phyloP scores from a whole-genome alignment of 306 rosid genomes.

The Cercis canadensis region DNA sequence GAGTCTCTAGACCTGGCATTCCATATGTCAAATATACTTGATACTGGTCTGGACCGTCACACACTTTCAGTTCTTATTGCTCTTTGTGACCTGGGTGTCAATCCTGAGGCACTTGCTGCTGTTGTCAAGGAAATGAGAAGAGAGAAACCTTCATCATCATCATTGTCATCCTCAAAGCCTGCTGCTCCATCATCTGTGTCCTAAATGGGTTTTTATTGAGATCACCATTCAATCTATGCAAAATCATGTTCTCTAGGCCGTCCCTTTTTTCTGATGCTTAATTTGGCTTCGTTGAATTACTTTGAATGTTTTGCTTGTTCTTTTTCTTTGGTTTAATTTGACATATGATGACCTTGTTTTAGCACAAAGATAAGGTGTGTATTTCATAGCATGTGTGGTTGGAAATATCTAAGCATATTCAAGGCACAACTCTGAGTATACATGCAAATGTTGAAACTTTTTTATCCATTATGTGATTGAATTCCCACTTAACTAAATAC shows the following conservation, averaged over 20 bases:
- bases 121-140: constrained; percentile 55
- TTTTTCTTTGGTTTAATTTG: neutral
- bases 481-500: no score
- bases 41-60: constrained; percentile 55
- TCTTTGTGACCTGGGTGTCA: constrained; percentile 59
- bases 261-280: neutral
- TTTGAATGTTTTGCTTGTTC: no score
- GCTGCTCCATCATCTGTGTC: neutral
- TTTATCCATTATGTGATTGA: no score
- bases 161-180: constrained; percentile 11
- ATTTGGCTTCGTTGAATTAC: neutral
- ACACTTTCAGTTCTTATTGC: constrained; percentile 60
- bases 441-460: no score
- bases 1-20: constrained; percentile 61
- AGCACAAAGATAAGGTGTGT: no score
- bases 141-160: constrained; percentile 18
- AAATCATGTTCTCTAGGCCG: neutral
- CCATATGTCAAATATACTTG: constrained; percentile 51
- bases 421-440: no score
- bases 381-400: no score
- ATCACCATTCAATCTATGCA: neutral
- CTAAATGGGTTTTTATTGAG: neutral
- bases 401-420: no score
- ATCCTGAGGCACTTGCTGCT: constrained; percentile 56
- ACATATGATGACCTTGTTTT: neutral